Base-by-base conservation (phyloP, 352 stramenopile genomes). In the Globisporangium okanoganense region DNA sequence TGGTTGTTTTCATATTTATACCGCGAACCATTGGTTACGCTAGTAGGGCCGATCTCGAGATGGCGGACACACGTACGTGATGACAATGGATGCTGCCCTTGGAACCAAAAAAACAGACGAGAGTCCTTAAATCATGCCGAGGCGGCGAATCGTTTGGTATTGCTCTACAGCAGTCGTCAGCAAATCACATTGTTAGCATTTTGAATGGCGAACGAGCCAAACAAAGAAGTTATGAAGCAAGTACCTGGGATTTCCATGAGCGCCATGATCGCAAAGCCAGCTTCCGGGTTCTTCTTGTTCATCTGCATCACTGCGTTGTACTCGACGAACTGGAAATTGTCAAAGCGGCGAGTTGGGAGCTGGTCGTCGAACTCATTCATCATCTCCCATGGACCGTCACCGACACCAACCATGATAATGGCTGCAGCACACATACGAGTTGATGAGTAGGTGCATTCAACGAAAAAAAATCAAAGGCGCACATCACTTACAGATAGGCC, bases 291-390 rank as follows among this genome's bases (percentile, higher is more conserved):
- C 62, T 79, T 82, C 61, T 69, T 76, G 55, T 87, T 85, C 10
- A 79, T 71, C 60, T 78, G 72, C 69, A 89, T 79, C n/a, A 90
- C 73, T 2, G 66, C 67, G 54, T 78, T 74, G 70, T 90, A 92
- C 36, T 83, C 76, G 22, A 92, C 82, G 45, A 92, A 92, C 67
- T 94, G 80, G 66, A 92, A 92, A 61, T 94, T 94, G 74, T 92
- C 82, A 53, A 91, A 92, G 45, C 81, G 70, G 2, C 80, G 77
- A 36, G 73, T 31, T 5, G 82, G 78, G 14, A 94, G 61, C 29
- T 79, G 62, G 58, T 94, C 77, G 57, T 94, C 85, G 61, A 92
- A 88, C 56, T 85, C 70, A 24, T 79, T 60, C 80, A 94, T 90
- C 62, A 76, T 88, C 16, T 91, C 80, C 84, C 84, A 94, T 12